phyloP scores from a whole-genome alignment of 306 rosid genomes.

The Phaseolus lunatus region DNA sequence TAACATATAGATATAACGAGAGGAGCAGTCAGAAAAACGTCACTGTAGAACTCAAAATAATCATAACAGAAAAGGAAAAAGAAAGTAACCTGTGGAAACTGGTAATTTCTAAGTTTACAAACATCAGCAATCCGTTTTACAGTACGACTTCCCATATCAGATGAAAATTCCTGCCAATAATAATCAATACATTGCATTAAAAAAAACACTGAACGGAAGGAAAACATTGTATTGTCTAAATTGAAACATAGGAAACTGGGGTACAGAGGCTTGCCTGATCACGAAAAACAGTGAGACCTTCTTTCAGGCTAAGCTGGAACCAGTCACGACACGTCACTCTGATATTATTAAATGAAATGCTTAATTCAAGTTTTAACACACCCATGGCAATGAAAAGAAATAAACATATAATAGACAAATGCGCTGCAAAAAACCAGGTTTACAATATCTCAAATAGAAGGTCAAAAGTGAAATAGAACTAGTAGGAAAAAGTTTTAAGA shows the following conservation, averaged over 20 bases:
- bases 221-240: constrained; percentile 15
- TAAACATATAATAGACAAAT: constrained; percentile 33
- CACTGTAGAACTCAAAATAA: constrained; percentile 22
- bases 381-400: not conserved
- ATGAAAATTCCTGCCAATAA: constrained; percentile 84
- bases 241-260: constrained; percentile 23
- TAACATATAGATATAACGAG: not conserved
- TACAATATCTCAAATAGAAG: constrained; percentile 36
- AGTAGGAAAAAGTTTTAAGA: constrained; percentile 6
- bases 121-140: constrained; percentile 91
- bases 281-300: constrained; percentile 97
- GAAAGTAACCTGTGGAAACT: constrained; percentile 91
- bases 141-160: constrained; percentile 96
- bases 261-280: constrained; percentile 71
- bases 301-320: constrained; percentile 99
- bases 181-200: constrained; percentile 31
- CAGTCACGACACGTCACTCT: constrained; percentile 99
- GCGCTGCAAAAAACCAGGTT: constrained; percentile 16
- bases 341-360: constrained; percentile 50
- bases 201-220: constrained; percentile 14
- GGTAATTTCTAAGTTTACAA: constrained; percentile 87
- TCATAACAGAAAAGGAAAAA: not conserved
- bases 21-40: constrained; percentile 15
- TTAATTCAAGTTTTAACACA: constrained; percentile 38
- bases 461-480: constrained; percentile 9